Percentiles rank a stretch among this genome's conserved stretches.
These are phyloP conservation scores for Polychaeton citri DNA, from an alignment of 2,329 filamentous ascomycete species.

Conservation along the genomic window DNA sequence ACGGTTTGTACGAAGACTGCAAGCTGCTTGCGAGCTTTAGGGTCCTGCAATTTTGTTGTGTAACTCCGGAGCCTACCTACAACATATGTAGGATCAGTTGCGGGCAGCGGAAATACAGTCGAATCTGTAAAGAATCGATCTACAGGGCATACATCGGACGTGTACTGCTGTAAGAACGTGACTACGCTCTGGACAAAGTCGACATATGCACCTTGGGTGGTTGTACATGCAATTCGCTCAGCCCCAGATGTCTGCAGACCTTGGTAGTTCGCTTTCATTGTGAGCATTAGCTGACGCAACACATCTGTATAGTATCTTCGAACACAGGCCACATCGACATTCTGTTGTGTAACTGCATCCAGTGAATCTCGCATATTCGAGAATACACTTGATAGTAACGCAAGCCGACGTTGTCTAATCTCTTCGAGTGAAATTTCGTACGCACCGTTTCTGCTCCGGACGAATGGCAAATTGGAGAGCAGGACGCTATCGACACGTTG, in stretches of 20 bases:
- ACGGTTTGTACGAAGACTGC: constrained; percentile 47
- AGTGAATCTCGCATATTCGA: constrained; percentile 45
- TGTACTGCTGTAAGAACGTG: constrained; percentile 47
- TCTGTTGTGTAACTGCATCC: constrained; percentile 21
- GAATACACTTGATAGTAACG: constrained; percentile 42
- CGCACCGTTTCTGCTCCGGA: constrained; percentile 21
- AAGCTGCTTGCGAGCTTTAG: constrained; percentile 40
- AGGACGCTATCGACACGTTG: constrained; percentile 32
- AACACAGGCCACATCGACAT: constrained; percentile 20
- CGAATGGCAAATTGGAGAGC: constrained; percentile 46
- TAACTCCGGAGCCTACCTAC: constrained; percentile 48
- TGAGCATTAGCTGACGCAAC: constrained; percentile 43
- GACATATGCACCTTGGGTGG: constrained; percentile 41
- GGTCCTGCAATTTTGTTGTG: constrained; percentile 36
- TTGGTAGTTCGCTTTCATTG: constrained; percentile 49
- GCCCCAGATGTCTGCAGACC: constrained; percentile 28
- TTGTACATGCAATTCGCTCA: constrained; percentile 8
- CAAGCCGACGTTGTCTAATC: constrained; percentile 40
- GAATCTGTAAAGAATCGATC: constrained; percentile 49
- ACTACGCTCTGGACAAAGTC: constrained; percentile 49
- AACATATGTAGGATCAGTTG: constrained; percentile 48
- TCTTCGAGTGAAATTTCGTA: constrained; percentile 39
- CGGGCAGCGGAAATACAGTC: constrained; percentile 45
- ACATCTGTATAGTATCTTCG: constrained; percentile 37
- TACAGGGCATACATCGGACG: constrained; percentile 42